phyloP scores from a whole-genome alignment of 805 yeast species.

The Yamadazyma philogaea region DNA sequence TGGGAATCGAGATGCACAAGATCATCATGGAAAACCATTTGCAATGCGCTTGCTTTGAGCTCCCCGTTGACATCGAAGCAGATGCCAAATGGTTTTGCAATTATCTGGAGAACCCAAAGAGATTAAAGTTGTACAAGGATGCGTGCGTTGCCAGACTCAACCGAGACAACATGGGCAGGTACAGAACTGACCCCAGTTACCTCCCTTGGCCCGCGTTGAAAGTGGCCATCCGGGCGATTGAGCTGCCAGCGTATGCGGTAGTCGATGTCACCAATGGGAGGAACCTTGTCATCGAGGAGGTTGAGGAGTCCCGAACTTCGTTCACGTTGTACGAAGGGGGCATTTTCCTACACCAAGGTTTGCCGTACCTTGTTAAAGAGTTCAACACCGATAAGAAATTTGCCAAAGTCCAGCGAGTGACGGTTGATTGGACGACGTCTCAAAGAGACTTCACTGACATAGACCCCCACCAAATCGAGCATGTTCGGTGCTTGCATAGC shows the following conservation, averaged over 20 bases:
- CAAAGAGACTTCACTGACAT: conserved; percentile 93
- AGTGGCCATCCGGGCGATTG: conserved; percentile 80
- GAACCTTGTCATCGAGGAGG: conserved; percentile 78
- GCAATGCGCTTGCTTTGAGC: conserved; percentile 92
- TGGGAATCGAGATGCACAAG: conserved; percentile 31
- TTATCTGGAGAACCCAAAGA: conserved; percentile 13
- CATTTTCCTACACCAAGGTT: conserved; percentile 90
- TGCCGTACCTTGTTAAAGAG: conserved; percentile 80
- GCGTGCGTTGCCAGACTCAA: conserved; percentile 40
- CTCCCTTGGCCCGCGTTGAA: conserved; percentile 78
- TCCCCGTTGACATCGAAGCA: conserved; percentile 53
- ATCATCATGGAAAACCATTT: conserved; percentile 73
- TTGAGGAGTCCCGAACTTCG: conserved; percentile 84
- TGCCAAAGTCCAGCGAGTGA: conserved; percentile 84
- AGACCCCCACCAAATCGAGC: conserved; percentile 76
- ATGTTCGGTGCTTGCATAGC: conserved; percentile 50
- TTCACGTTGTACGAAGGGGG: conserved; percentile 92
- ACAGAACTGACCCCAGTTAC: conserved; percentile 43
- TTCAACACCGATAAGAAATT: conserved; percentile 73
- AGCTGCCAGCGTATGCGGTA: conserved; percentile 79
- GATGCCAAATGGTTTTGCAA: conserved; percentile 56
- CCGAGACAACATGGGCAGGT: conserved; percentile 27
- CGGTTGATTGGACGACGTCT: conserved; percentile 90
- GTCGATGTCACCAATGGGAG: conserved; percentile 81
- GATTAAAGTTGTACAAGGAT: conserved; percentile 17